Conservation (phyloP, 2,329 filamentous ascomycete species). For the Fusarium foetens region DNA sequence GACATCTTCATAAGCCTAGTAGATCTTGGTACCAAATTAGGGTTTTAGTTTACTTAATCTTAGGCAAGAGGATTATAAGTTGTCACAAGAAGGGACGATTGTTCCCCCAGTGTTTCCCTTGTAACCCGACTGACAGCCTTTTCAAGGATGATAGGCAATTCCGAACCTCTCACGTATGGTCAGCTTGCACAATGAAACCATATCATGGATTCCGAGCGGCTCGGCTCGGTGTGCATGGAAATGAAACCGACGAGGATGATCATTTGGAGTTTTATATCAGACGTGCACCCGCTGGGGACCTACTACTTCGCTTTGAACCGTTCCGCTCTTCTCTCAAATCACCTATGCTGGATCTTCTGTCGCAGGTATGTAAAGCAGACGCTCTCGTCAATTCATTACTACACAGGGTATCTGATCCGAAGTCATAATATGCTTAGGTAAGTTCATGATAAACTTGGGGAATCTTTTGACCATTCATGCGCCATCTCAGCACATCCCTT, state of each 20-base stretch:
- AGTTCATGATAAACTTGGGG: not conserved
- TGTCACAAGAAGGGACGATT: not conserved
- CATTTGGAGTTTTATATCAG: not conserved
- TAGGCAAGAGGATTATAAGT: not conserved
- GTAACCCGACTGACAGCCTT: not conserved
- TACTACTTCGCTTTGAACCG: rapidly evolving
- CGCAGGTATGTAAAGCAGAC: not conserved
- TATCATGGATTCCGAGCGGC: not conserved
- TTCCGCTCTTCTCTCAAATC: too few relatives aligned
- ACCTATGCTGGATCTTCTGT: not conserved
- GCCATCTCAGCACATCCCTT: not conserved
- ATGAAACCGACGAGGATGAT: not conserved
- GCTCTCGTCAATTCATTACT: not conserved
- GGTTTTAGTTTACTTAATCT: not conserved
- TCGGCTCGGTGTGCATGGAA: slow-evolving; percentile 11
- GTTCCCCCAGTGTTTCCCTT: not conserved
- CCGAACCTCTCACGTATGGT: not conserved
- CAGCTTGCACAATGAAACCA: not conserved
- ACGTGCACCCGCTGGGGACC: not conserved
- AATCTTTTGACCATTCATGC: not conserved
- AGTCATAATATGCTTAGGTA: not conserved
- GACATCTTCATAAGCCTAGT: rapidly evolving
- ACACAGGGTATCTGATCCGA: not conserved
- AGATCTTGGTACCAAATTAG: not conserved
- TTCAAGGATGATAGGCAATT: not conserved